Conservation (phyloP, 129 eudicot genomes). For the Artemisia tridentata region DNA sequence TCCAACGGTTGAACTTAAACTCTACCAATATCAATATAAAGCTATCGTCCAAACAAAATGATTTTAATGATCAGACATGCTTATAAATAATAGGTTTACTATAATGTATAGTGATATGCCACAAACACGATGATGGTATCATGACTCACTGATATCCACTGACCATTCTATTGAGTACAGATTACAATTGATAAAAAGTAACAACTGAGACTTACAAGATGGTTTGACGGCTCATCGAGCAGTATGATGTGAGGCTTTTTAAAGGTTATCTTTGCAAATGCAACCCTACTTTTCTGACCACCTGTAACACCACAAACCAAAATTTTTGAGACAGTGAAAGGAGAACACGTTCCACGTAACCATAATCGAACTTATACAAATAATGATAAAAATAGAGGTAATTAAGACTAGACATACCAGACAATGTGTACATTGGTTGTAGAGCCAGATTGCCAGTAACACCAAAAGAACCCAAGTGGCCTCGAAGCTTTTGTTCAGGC, state of each 20-base stretch:
- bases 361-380: neutral
- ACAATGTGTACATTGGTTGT: conserved; percentile 98
- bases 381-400: conserved; percentile 2
- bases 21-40: no score
- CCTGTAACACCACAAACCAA: conserved; percentile 46
- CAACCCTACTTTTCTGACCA: conserved; percentile 99
- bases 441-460: conserved; percentile 98
- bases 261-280: conserved; percentile 97
- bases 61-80: no score
- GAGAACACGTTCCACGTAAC: conserved; percentile 19
- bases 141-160: conserved; percentile 14
- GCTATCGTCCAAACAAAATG: no score
- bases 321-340: conserved; percentile 6
- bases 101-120: no score
- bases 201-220: conserved; percentile 69
- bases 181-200: conserved; percentile 17
- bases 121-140: no score
- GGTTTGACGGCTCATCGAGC: conserved; percentile 98
- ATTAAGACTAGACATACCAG: conserved; percentile 52
- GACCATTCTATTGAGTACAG: conserved; percentile 13
- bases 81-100: no score
- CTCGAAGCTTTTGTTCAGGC: conserved; percentile 95
- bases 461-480: conserved; percentile 95
- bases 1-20: no score
- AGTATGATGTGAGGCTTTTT: conserved; percentile 91